These are phyloP conservation scores for Starmerella vitae DNA, from an alignment of 805 yeast species.

Conservation along the genomic window DNA sequence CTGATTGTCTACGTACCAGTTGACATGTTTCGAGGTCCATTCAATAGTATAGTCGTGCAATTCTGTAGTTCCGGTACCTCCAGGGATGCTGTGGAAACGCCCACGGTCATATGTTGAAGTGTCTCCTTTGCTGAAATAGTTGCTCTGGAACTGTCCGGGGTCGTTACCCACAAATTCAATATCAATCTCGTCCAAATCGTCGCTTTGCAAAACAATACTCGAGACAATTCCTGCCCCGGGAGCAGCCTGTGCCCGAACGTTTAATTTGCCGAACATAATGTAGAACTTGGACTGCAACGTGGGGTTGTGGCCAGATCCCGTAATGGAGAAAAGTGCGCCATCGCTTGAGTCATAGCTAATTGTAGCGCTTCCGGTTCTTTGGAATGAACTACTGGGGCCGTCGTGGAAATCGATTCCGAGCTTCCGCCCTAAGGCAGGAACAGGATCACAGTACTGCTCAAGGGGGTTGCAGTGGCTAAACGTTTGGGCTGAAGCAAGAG, in stretches of 20 bases:
- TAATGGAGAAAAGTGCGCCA: slow-evolving; percentile 52
- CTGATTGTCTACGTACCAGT: slow-evolving; percentile 63
- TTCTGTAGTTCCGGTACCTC: slow-evolving; percentile 38
- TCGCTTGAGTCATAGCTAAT: slow-evolving; percentile 33
- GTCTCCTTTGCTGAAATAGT: slow-evolving; percentile 67
- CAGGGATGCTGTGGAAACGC: slow-evolving; percentile 42
- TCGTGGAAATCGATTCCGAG: slow-evolving; percentile 38
- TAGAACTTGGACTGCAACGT: slow-evolving; percentile 35
- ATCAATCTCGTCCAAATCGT: slow-evolving; percentile 83
- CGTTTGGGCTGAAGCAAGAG: slow-evolving; percentile 21
- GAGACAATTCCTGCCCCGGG: slow-evolving; percentile 69
- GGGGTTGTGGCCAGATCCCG: slow-evolving; percentile 61
- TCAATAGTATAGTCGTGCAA: slow-evolving; percentile 74
- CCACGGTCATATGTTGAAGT: slow-evolving; percentile 72
- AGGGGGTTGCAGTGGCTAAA: slow-evolving; percentile 36
- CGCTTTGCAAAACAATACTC: slow-evolving; percentile 65
- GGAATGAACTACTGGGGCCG: slow-evolving; percentile 23
- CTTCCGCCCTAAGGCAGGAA: slow-evolving; percentile 50
- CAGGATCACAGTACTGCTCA: slow-evolving; percentile 31
- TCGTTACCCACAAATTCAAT: slow-evolving; percentile 81
- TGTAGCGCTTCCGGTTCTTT: slow-evolving; percentile 20
- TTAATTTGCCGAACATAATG: slow-evolving; percentile 80
- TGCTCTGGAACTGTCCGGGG: slow-evolving; percentile 53
- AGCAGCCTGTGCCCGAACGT: slow-evolving; percentile 58
- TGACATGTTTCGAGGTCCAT: slow-evolving; percentile 55